phyloP scores from a whole-genome alignment of 345 rosid species.

The Aurinia saxatilis region DNA sequence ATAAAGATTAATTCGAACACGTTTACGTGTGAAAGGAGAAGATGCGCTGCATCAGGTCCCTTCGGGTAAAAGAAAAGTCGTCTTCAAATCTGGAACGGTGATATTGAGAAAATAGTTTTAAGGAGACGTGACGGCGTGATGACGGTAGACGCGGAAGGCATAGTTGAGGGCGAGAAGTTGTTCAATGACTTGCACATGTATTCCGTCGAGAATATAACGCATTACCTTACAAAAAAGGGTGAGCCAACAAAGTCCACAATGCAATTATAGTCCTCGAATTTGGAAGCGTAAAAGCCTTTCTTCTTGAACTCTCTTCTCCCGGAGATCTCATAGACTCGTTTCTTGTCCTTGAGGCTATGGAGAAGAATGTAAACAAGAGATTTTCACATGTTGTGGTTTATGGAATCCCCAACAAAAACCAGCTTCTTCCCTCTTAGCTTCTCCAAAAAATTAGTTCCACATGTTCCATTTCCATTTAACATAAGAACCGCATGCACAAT shows the following conservation, averaged over 20 bases:
- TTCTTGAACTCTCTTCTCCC: slow-evolving; percentile 73
- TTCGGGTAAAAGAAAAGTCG: too few relatives aligned
- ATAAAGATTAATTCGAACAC: too few relatives aligned
- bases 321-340: slow-evolving; percentile 62
- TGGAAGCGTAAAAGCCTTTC: slow-evolving; percentile 74
- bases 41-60: too few relatives aligned
- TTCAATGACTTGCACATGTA: too few relatives aligned
- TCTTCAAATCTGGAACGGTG: too few relatives aligned
- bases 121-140: too few relatives aligned
- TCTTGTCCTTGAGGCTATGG: slow-evolving; percentile 52
- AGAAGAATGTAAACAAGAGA: slow-evolving; percentile 84
- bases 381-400: slow-evolving; percentile 92
- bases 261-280: slow-evolving; percentile 88
- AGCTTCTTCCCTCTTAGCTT: slow-evolving; percentile 71
- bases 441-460: slow-evolving; percentile 76
- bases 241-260: slow-evolving; percentile 72
- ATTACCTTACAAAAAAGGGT: slow-evolving; percentile 84
- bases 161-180: too few relatives aligned
- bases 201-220: too few relatives aligned
- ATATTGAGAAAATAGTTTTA: too few relatives aligned
- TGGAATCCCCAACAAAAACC: slow-evolving; percentile 83
- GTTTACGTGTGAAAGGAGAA: too few relatives aligned
- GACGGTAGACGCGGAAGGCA: too few relatives aligned
- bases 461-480: slow-evolving; percentile 87
- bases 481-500: too few relatives aligned